phyloP scores from a whole-genome alignment of 441 rosid species.

The Populus hybrid region DNA sequence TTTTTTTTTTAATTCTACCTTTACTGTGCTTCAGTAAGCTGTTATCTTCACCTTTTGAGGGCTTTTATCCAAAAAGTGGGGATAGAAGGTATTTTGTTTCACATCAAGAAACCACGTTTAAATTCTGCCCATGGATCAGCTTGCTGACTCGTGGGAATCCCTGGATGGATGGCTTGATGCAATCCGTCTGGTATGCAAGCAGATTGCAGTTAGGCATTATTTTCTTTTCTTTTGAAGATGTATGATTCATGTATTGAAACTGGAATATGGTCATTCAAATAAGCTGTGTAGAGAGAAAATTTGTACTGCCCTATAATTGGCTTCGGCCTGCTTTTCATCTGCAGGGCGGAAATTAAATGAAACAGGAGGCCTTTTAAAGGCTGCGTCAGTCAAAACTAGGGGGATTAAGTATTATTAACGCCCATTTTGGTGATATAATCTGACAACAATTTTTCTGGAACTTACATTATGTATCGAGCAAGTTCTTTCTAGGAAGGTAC shows the following conservation, averaged over 20 bases:
- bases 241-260: slow-evolving; percentile 14
- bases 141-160: slow-evolving; percentile 96
- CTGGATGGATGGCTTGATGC: slow-evolving; percentile 99
- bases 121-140: slow-evolving; percentile 37
- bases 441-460: background rate
- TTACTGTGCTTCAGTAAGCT: background rate
- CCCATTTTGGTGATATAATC: background rate
- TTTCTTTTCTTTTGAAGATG: background rate
- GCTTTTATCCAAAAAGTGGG: background rate
- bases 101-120: background rate
- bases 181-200: slow-evolving; percentile 80
- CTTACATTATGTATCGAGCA: background rate
- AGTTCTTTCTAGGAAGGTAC: slow-evolving; percentile 16
- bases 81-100: background rate
- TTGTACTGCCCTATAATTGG: background rate
- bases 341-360: background rate
- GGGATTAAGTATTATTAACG: background rate
- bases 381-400: background rate
- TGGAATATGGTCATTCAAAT: slow-evolving; percentile 14
- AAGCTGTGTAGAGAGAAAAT: slow-evolving; percentile 19
- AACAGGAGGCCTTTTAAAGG: background rate
- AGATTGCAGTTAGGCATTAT: slow-evolving; percentile 26
- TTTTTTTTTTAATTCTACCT: background rate
- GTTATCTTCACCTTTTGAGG: background rate
- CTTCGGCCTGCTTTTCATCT: background rate